Evolutionary conservation across 2,329 filamentous ascomycete genomes (phyloP).

Genomic region (Fonsecaea nubica): DNA sequence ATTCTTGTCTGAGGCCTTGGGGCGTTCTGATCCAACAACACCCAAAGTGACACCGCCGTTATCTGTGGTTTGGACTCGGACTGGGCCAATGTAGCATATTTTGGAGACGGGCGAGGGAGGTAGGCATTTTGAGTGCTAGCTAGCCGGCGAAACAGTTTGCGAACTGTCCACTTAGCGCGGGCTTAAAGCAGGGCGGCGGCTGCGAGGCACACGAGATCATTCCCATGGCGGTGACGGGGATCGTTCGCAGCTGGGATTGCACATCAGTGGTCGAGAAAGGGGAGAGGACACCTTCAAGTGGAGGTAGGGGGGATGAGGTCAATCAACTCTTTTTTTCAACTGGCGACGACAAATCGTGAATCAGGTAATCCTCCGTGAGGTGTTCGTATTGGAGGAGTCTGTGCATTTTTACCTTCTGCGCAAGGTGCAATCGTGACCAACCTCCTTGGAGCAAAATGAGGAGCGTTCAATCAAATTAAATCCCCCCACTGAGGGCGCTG

Average conservation of each 20-base stretch:
- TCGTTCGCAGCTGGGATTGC: neutral
- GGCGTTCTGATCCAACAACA: neutral
- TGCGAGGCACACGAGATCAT: neutral
- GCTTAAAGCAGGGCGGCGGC: neutral
- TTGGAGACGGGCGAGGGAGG: neutral
- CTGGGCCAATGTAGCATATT: neutral
- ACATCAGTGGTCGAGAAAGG: too few relatives aligned
- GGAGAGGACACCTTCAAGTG: neutral
- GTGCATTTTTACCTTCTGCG: neutral
- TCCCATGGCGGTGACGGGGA: neutral
- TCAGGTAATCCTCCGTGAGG: neutral
- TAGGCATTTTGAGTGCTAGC: neutral
- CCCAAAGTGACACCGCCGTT: neutral
- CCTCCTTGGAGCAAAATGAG: neutral
- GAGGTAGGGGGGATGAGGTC: neutral
- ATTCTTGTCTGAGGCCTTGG: neutral
- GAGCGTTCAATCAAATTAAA: slow-evolving; percentile 1
- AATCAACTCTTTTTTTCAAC: neutral
- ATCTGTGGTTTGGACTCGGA: neutral
- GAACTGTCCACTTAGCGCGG: slow-evolving; percentile 1
- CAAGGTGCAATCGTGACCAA: neutral
- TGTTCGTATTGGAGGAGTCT: neutral
- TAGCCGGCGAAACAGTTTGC: neutral
- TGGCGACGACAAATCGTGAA: neutral
- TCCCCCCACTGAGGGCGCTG: neutral